Conservation (phyloP, 768 basidiomycete genomes). For the Pisolithus tinctorius region DNA sequence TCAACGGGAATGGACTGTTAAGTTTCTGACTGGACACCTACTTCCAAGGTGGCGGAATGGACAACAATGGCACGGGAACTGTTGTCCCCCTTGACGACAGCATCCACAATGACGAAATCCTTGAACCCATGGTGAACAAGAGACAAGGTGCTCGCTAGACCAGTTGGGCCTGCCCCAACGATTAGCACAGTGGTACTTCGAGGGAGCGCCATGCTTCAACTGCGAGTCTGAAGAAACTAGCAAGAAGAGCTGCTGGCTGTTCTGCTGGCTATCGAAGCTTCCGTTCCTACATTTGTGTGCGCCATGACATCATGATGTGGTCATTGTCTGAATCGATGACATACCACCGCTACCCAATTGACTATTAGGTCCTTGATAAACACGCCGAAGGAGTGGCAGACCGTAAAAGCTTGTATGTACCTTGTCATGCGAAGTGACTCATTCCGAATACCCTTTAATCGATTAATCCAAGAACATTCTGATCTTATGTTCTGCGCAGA, state of each 20-base stretch:
- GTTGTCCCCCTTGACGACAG: conserved; percentile 21
- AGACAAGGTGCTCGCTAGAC: conserved; percentile 41
- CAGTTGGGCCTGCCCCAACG: conserved; percentile 25
- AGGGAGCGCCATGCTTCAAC: conserved; percentile 23
- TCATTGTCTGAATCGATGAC: no score
- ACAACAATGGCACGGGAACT: conserved; percentile 40
- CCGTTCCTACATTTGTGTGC: no score
- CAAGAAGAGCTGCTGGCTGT: neutral
- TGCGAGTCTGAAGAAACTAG: neutral
- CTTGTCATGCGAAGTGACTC: conserved; percentile 46
- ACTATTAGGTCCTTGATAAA: neutral
- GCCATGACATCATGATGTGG: no score
- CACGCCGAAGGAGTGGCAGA: conserved; percentile 41
- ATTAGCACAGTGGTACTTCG: conserved; percentile 37
- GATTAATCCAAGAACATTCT: no score
- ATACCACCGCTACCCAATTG: neutral
- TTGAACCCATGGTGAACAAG: conserved; percentile 34
- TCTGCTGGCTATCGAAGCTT: no score
- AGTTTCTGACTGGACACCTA: conserved; percentile 9
- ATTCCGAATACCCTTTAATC: neutral
- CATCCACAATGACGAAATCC: conserved; percentile 42
- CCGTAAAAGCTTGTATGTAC: conserved; percentile 29
- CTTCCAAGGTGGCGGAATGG: conserved; percentile 52
- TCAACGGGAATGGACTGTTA: conserved; percentile 13
- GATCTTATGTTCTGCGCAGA: no score